A percentile compares a stretch with the other conserved stretches of the same genome.
phyloP scores from a whole-genome alignment of 164 flowering plant genomes.

The Vitis riparia region DNA sequence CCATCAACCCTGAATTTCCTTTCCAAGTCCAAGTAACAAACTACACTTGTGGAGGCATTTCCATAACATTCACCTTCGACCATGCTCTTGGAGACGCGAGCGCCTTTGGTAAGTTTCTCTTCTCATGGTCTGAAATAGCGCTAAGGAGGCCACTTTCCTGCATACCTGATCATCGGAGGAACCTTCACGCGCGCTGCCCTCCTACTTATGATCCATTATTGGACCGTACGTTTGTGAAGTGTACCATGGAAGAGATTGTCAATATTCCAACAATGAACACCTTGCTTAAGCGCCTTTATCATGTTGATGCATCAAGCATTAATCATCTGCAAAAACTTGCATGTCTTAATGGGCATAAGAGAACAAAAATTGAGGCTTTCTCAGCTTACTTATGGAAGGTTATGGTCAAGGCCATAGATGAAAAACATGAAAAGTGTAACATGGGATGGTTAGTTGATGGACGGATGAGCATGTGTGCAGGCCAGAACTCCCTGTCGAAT shows the following conservation, averaged over 20 bases:
- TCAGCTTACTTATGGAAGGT: conserved; percentile 59
- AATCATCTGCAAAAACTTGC: conserved; percentile 35
- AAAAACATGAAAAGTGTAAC: conserved; percentile 30
- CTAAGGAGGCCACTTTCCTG: conserved; percentile 27
- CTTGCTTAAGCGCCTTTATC: conserved; percentile 45
- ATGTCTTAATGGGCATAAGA: conserved; percentile 15
- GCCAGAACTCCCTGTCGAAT: conserved; percentile 22
- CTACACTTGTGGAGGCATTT: conserved; percentile 43
- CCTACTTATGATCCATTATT: conserved; percentile 37
- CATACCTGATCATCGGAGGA: conserved; percentile 43
- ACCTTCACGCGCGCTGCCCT: conserved; percentile 39
- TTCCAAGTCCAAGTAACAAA: conserved; percentile 44
- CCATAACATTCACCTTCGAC: conserved; percentile 51
- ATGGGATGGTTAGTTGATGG: conserved; percentile 66
- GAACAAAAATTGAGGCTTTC: conserved; percentile 62
- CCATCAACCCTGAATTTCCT: conserved; percentile 25
- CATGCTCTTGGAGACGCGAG: conserved; percentile 58
- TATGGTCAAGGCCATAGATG: conserved; percentile 33
- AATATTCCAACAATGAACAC: conserved; percentile 31
- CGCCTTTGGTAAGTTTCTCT: conserved; percentile 48
- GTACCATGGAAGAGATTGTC: conserved; percentile 41
- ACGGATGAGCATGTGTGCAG: conserved; percentile 22
- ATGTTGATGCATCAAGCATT: conserved; percentile 34
- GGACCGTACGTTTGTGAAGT: conserved; percentile 34
- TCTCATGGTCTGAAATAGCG: conserved; percentile 50